These are phyloP conservation scores for Panicum hallii DNA, from an alignment of 202 grass and related monocot species.

Conservation along the genomic window DNA sequence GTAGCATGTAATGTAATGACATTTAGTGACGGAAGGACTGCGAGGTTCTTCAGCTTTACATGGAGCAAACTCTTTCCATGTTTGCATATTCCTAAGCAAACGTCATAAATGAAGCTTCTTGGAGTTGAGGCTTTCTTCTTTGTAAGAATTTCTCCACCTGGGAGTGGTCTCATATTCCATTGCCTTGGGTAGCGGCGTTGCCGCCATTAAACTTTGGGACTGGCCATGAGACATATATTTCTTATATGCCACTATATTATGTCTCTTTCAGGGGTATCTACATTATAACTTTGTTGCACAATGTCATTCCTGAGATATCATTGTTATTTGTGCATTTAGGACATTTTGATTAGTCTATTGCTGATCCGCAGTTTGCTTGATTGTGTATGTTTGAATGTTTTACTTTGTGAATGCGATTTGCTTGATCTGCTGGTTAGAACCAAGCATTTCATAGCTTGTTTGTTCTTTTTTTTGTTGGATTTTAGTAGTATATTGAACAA, in stretches of 20 bases:
- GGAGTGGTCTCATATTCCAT: conserved; percentile 52
- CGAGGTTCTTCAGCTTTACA: background rate
- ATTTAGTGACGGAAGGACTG: background rate
- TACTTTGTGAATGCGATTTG: background rate
- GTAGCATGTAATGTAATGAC: background rate
- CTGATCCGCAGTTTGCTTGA: background rate
- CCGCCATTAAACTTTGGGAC: conserved; percentile 39
- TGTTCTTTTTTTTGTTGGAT: background rate
- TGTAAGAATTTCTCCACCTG: conserved; percentile 38
- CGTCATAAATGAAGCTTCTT: conserved; percentile 26
- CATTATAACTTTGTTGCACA: background rate
- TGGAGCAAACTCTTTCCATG: conserved; percentile 33
- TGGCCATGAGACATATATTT: conserved; percentile 61
- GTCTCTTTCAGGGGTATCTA: background rate
- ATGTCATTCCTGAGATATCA: background rate
- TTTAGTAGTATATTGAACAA: background rate
- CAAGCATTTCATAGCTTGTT: background rate
- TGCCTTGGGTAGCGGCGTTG: conserved; percentile 15
- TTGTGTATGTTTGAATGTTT: background rate
- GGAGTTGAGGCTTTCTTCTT: conserved; percentile 32
- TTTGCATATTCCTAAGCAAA: conserved; percentile 51
- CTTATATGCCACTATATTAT: background rate
- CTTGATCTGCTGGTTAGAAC: background rate
- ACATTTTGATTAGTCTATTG: background rate
- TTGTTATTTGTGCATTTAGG: background rate